phyloP scores from a whole-genome alignment of 768 basidiomycete species.

The Rhodosporidiobolus sp. region DNA sequence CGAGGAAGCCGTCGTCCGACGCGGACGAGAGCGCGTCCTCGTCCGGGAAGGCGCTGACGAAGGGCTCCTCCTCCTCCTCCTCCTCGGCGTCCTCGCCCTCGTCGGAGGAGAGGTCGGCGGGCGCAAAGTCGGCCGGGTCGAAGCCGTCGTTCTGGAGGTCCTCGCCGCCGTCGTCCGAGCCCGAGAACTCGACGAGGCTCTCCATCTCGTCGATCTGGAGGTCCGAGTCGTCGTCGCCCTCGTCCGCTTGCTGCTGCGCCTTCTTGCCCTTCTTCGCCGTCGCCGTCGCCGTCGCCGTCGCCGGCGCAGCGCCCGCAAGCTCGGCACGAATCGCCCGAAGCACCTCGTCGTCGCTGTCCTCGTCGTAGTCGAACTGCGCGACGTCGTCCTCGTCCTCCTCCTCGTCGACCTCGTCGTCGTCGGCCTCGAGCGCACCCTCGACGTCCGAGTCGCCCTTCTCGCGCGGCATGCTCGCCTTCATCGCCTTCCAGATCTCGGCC shows the following conservation, averaged over 20 bases:
- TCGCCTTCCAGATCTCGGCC: slow-evolving; percentile 43
- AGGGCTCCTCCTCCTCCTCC: slow-evolving; percentile 22
- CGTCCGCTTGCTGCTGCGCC: slow-evolving; percentile 6
- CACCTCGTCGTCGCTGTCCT: slow-evolving; percentile 17
- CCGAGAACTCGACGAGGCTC: background rate
- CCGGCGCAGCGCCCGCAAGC: background rate
- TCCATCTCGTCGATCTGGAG: background rate
- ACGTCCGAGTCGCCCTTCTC: slow-evolving; percentile 30
- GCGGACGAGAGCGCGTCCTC: slow-evolving; percentile 25
- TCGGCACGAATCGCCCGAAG: background rate
- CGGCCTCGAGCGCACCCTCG: background rate
- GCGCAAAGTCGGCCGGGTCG: slow-evolving; percentile 20
- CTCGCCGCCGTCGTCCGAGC: background rate
- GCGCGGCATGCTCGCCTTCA: slow-evolving; percentile 38
- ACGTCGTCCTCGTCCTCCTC: slow-evolving; percentile 34
- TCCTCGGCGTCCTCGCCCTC: background rate
- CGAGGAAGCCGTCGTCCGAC: slow-evolving; percentile 40
- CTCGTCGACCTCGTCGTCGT: slow-evolving; percentile 27
- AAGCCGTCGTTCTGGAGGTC: slow-evolving; percentile 6
- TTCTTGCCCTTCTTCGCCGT: background rate
- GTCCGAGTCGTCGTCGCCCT: background rate
- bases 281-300: background rate
- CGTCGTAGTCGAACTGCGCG: slow-evolving; percentile 31
- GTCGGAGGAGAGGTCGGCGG: background rate
- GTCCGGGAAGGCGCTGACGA: slow-evolving; percentile 40